Evolutionary conservation across 2,329 filamentous ascomycete genomes (phyloP), one percentile per base, ranked within the genome.

Genomic region (Lasiodiplodia theobromae): DNA sequence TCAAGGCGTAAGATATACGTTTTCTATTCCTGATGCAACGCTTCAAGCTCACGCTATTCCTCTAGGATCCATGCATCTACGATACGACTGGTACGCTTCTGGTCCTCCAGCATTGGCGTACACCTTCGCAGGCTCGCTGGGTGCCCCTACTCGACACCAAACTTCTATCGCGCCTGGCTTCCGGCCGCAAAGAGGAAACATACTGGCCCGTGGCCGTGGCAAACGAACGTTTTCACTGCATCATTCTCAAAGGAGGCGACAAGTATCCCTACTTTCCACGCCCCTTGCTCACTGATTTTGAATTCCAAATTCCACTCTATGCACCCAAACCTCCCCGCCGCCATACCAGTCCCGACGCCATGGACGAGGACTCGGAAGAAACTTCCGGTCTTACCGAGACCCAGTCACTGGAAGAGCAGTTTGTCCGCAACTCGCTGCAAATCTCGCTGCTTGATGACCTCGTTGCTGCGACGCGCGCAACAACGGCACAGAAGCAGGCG

Each of bases 141-240:
- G 89, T 96, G 2, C 96, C 96, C 0, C 86, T 99, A 2, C 87
- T 99, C 3, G 95, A 99, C 80, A 99, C 96, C 0, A 93, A 87
- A 69, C 88, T 91, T 47, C 85, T 99, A 12, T 86, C 92, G 0
- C 93, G 96, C 70, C 87, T 97, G 3, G 91, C 92, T 0, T 90
- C 89, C 2, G 96, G 96, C 31, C 90, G 91, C 69, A 97, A 97
- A 79, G 87, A 91, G 71, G 96, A 99, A 81, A 88, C 86, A 0
- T 99, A 99, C 83, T 99, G 94, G 87, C 96, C 96, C 1, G 93
- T 99, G 38, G 96, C 96, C 0, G 94, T 98, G 1, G 93, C 95
- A 2, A 89, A 94, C 74, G 87, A 92, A 75, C 95, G 92, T 76
- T 99, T 99, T 80, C 95, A 98, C 85, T 99, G 96, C 82, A 97